Evolutionary conservation across 2,329 filamentous ascomycete genomes (phyloP).

Genomic region (Stagonosporopsis vannaccii): DNA sequence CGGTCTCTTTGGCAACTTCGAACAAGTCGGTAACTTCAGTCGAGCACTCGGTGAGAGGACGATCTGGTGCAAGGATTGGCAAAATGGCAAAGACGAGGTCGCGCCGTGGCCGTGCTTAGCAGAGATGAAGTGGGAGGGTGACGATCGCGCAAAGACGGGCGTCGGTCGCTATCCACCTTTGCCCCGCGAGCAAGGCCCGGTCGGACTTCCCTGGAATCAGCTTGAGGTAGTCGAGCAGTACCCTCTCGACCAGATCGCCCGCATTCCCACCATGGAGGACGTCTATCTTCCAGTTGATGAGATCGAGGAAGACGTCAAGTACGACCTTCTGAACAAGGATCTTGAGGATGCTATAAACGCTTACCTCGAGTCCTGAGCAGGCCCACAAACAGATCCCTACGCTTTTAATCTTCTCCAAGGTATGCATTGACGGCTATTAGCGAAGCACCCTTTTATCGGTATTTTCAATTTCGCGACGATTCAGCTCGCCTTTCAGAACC

Average conservation of each 20-base stretch:
- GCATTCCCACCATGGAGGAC: constrained; percentile 48
- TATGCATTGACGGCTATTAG: not conserved
- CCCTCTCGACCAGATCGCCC: constrained; percentile 48
- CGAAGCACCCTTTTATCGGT: not conserved
- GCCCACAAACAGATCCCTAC: not conserved
- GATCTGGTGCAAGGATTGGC: constrained; percentile 50
- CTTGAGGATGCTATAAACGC: constrained; percentile 40
- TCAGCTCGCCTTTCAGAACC: constrained; percentile 18
- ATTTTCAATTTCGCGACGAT: constrained; percentile 22
- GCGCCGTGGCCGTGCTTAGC: constrained; percentile 51
- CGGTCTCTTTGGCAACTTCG: constrained; percentile 31
- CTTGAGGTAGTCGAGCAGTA: constrained; percentile 48
- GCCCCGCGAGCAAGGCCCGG: constrained; percentile 52
- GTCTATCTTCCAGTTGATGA: constrained; percentile 49
- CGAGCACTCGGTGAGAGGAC: constrained; percentile 50
- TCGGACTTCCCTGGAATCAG: constrained; percentile 53
- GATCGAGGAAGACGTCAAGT: constrained; percentile 38
- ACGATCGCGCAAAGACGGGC: constrained; percentile 54
- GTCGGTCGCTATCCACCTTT: constrained; percentile 53
- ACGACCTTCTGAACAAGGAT: constrained; percentile 35
- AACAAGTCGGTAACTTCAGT: constrained; percentile 32
- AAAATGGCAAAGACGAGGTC: constrained; percentile 44
- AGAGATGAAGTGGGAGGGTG: constrained; percentile 58
- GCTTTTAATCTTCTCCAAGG: not conserved
- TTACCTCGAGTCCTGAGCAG: constrained; percentile 25